These are phyloP conservation scores for Euphrasia arctica DNA, from an alignment of 305 asterid species.

Conservation along the genomic window DNA sequence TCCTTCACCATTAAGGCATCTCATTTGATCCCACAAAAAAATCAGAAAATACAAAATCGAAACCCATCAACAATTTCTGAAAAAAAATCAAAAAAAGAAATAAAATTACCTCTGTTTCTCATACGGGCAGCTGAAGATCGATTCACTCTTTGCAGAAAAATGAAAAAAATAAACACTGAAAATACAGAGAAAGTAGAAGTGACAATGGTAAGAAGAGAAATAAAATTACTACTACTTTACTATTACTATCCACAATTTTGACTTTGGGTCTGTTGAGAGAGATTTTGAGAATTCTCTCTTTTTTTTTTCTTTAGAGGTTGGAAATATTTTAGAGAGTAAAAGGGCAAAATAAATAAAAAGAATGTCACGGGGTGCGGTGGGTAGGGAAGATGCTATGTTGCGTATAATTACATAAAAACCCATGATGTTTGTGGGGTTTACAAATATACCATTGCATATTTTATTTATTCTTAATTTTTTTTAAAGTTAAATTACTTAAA, in stretches of 20 bases:
- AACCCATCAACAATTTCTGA: slow-evolving; percentile 12
- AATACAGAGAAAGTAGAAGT: neutral
- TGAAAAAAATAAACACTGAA: neutral
- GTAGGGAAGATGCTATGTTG: slow-evolving; percentile 18
- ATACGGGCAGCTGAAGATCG: slow-evolving; percentile 25
- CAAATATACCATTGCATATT: too few relatives aligned
- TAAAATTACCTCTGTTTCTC: slow-evolving; percentile 28
- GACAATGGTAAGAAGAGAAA: neutral
- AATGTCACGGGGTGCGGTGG: slow-evolving; percentile 11
- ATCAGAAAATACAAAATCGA: slow-evolving; percentile 8
- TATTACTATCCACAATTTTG: slow-evolving; percentile 27
- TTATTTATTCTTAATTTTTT: too few relatives aligned
- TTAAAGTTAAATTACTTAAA: too few relatives aligned
- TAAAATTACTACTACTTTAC: too few relatives aligned
- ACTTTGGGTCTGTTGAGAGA: slow-evolving; percentile 19
- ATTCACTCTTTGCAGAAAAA: neutral
- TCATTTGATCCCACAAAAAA: slow-evolving; percentile 24
- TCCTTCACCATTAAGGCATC: slow-evolving; percentile 15
- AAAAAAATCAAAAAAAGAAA: slow-evolving; percentile 1
- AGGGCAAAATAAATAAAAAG: neutral
- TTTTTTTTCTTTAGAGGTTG: slow-evolving; percentile 3
- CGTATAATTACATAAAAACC: too few relatives aligned
- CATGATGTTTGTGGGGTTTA: too few relatives aligned
- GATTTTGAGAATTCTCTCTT: neutral
- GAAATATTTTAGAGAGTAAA: neutral